Conservation (phyloP, 2,329 filamentous ascomycete species). For the Ophiostoma australiae region DNA sequence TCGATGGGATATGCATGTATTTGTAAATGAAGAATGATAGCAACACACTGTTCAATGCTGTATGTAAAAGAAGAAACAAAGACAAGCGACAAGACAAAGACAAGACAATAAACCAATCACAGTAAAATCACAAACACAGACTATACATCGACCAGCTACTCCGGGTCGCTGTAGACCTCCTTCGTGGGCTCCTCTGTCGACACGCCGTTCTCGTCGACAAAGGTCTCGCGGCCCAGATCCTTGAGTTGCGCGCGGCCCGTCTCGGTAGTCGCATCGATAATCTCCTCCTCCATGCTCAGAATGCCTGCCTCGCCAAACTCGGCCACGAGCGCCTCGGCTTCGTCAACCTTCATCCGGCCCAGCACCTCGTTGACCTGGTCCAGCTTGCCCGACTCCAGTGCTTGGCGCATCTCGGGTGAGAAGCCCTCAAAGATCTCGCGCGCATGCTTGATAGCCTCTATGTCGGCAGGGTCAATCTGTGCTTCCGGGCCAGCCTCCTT, state of each 20-base stretch:
- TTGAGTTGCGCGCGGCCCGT: conserved; percentile 73
- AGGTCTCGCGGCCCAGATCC: conserved; percentile 55
- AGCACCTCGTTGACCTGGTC: conserved; percentile 85
- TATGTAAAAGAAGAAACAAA: neutral
- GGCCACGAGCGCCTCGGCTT: conserved; percentile 76
- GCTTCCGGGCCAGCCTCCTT: conserved; percentile 34
- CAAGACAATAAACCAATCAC: neutral
- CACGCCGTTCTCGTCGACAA: conserved; percentile 19
- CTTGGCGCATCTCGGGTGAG: conserved; percentile 69
- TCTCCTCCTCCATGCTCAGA: conserved; percentile 83
- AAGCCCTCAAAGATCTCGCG: conserved; percentile 80
- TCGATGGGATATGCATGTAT: neutral
- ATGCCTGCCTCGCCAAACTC: conserved; percentile 56
- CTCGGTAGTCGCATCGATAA: conserved; percentile 91
- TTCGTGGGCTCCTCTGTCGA: neutral
- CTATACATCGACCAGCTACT: conserved; percentile 16
- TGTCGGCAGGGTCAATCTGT: conserved; percentile 49
- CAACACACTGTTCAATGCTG: neutral
- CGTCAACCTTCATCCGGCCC: conserved; percentile 76
- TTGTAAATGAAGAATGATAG: neutral
- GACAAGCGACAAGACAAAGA: neutral
- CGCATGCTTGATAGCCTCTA: conserved; percentile 57
- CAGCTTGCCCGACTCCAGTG: conserved; percentile 80
- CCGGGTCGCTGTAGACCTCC: conserved; percentile 27
- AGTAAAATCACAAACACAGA: neutral